Conservation (phyloP, 306 rosid species). For the Ammopiptanthus mongolicus region DNA sequence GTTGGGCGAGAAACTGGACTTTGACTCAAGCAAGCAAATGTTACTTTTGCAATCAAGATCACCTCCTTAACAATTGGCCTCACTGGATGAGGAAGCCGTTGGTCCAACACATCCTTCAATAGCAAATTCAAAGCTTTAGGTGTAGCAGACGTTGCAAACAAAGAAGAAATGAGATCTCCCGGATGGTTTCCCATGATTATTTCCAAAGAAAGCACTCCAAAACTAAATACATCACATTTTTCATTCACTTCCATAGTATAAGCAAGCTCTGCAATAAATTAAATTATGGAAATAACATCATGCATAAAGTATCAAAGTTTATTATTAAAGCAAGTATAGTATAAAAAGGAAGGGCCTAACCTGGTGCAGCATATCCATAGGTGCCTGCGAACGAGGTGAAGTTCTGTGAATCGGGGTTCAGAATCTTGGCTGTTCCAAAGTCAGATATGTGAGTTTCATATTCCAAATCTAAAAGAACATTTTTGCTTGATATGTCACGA, state of each 20-base stretch:
- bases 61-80: background rate
- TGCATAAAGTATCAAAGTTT: background rate
- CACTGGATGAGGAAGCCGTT: background rate
- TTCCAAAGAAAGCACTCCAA: constrained; percentile 31
- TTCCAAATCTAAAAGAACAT: background rate
- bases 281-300: background rate
- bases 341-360: background rate
- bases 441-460: constrained; percentile 1
- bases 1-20: constrained; percentile 16
- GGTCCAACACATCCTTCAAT: constrained; percentile 16
- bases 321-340: background rate
- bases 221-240: background rate
- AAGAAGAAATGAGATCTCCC: constrained; percentile 17
- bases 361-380: constrained; percentile 13
- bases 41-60: constrained; percentile 1
- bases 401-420: background rate
- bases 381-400: constrained; percentile 11
- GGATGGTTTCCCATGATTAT: constrained; percentile 31
- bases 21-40: constrained; percentile 18
- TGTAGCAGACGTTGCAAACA: background rate
- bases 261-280: background rate
- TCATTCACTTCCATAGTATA: constrained; percentile 8
- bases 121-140: background rate
- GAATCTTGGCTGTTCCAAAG: background rate
- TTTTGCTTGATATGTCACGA: constrained; percentile 15